Evolutionary conservation across 225 moss, liverwort and hornwort species (phyloP), one percentile per base, ranked within the genome.

Genomic region (Thuidium tamariscinum): DNA sequence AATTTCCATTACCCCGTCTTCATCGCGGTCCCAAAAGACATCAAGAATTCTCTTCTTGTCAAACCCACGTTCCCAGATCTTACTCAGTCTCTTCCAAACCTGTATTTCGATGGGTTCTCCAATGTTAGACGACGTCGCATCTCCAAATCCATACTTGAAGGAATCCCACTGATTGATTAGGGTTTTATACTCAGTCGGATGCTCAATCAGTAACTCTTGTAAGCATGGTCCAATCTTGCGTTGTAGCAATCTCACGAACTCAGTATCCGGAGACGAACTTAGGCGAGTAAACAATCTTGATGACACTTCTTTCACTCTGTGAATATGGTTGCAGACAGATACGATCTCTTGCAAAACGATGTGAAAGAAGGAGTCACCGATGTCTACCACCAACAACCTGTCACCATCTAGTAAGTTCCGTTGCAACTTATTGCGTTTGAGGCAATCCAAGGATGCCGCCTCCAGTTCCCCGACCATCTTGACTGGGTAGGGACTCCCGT

Each of bases 381-480:
- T 87, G 41, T 91, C 92, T 11, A 88, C 95, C 49, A 95, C 81
- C 52, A 95, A 67, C 30, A 92, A 41, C 54, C 77, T 90, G 5
- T 91, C 90, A 21, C 92, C 94, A 30, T 66, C 87, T 9, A n/a
- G n/a, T n/a, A n/a, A n/a, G n/a, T 23, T 13, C 7, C 10, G 39
- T 34, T 25, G 34, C 34, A 34, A 22, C 10, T 13, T 1, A 21
- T 23, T 10, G 10, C 0, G 0, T 1, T 3, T 3, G 18, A 86
- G 77, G 36, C 88, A 82, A 4, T 59, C 30, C 1, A 88, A 65
- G 1, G 87, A 89, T 4, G 94, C 93, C 11, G 54, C 54, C 54
- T 54, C 54, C 18, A 54, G 54, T 54, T 54, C 54, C 19, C 19
- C 54, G 54, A 54, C 54, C 54, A 54, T 54, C 54, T 54, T 54